Conservation (phyloP, 768 basidiomycete genomes). For the Brasilioporus rufonigricans region DNA sequence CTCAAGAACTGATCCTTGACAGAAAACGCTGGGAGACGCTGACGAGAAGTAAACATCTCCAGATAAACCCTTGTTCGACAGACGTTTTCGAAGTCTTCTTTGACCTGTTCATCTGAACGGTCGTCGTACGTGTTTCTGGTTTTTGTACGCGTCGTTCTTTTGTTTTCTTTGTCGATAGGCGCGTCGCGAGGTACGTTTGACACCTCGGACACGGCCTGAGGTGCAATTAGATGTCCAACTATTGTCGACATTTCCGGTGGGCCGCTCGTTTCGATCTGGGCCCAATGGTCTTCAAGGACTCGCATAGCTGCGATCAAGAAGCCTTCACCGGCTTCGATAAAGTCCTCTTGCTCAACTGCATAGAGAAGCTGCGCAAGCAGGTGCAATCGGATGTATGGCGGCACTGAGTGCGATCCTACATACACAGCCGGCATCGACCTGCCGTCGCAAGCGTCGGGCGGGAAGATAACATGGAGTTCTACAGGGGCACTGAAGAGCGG, state of each 20-base stretch:
- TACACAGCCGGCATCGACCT: slow-evolving; percentile 66
- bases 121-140: slow-evolving; percentile 31
- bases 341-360: slow-evolving; percentile 50
- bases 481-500: slow-evolving; percentile 66
- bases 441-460: slow-evolving; percentile 37
- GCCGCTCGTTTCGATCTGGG: slow-evolving; percentile 58
- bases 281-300: slow-evolving; percentile 70
- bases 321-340: slow-evolving; percentile 66
- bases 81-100: slow-evolving; percentile 49
- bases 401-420: slow-evolving; percentile 61
- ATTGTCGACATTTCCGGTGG: slow-evolving; percentile 76
- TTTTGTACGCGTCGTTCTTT: background rate
- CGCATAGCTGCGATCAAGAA: slow-evolving; percentile 71
- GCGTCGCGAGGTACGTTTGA: slow-evolving; percentile 12
- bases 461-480: slow-evolving; percentile 63
- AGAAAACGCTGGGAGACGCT: slow-evolving; percentile 73
- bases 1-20: slow-evolving; percentile 62
- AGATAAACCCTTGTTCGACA: slow-evolving; percentile 47
- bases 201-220: slow-evolving; percentile 11
- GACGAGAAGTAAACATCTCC: slow-evolving; percentile 53
- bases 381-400: slow-evolving; percentile 82
- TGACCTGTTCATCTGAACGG: slow-evolving; percentile 49
- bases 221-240: slow-evolving; percentile 38
- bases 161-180: background rate
- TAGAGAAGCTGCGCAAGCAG: slow-evolving; percentile 66